Evolutionary conservation across 148 eudicot species (phyloP).

Genomic region (Vaccinium darrowii): DNA sequence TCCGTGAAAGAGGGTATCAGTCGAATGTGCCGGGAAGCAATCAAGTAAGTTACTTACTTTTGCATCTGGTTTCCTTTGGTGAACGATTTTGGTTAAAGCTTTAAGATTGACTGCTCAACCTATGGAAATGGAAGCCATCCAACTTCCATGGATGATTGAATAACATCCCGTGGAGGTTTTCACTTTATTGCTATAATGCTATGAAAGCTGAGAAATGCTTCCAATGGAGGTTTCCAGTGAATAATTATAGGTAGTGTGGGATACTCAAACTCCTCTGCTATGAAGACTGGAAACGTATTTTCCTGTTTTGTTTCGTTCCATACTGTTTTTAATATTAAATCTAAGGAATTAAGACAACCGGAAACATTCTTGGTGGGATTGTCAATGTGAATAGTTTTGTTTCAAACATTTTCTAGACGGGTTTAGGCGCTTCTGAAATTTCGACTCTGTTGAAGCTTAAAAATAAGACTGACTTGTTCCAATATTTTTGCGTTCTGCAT

Average conservation of each 20-base stretch:
- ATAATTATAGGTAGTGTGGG: background rate
- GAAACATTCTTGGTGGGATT: background rate
- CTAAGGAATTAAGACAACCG: background rate
- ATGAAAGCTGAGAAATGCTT: background rate
- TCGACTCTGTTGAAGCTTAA: background rate
- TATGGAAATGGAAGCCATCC: background rate
- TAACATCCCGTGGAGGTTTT: background rate
- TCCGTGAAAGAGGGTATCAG: slow-evolving; percentile 76
- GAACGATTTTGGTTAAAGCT: background rate
- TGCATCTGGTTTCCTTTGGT: background rate
- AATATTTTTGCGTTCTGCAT: background rate
- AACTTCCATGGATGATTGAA: background rate
- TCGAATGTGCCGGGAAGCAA: slow-evolving; percentile 89
- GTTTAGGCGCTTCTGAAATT: background rate
- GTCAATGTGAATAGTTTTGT: background rate
- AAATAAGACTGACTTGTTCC: too few species aligned
- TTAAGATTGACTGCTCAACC: background rate
- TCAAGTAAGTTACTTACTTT: slow-evolving; percentile 45
- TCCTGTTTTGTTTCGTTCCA: background rate
- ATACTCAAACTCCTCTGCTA: background rate
- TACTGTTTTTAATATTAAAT: background rate
- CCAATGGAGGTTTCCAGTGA: background rate
- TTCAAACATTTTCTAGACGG: background rate
- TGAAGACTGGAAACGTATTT: background rate
- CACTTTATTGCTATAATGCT: background rate